Conservation (phyloP, 2,329 filamentous ascomycete genomes). For the Paradendryphiella salina region DNA sequence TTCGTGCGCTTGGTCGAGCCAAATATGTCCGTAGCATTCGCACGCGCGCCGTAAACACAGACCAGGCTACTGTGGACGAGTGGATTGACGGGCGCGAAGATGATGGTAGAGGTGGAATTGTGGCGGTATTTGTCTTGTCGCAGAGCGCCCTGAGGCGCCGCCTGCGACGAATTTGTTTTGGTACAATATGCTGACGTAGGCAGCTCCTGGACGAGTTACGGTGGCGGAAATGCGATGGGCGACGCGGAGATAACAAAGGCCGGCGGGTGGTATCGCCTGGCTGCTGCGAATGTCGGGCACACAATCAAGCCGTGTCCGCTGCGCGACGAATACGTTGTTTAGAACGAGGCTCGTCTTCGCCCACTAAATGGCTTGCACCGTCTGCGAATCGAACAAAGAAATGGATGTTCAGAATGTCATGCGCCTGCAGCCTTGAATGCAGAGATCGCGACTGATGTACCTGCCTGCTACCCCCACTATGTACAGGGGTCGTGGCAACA, state of each 20-base stretch:
- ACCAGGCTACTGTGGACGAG: not conserved
- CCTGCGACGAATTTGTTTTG: constrained; percentile 18
- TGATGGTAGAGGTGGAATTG: constrained; percentile 2
- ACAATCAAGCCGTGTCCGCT: constrained; percentile 13
- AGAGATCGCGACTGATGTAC: not conserved
- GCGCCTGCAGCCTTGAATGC: not conserved
- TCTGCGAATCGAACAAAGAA: not conserved
- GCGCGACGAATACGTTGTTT: not conserved
- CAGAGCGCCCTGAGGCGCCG: constrained; percentile 24
- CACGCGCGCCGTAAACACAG: constrained; percentile 30
- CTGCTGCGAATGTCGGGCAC: constrained; percentile 9
- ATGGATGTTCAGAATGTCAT: not conserved
- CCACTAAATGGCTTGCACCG: too few relatives aligned
- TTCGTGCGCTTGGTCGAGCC: constrained; percentile 27
- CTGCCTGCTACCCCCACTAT: constrained; percentile 1
- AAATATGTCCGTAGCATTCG: constrained; percentile 41
- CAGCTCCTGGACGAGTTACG: constrained; percentile 17
- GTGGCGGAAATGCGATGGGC: constrained; percentile 13
- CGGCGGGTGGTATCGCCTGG: not conserved
- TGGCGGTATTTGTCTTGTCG: constrained; percentile 27
- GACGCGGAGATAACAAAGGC: constrained; percentile 16
- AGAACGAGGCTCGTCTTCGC: not conserved
- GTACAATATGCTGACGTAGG: constrained; percentile 28
- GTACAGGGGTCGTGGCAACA: not conserved
- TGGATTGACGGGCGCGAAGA: not conserved